Conservation (phyloP, 2,329 filamentous ascomycete species). For the Calonectria henricotiae region DNA sequence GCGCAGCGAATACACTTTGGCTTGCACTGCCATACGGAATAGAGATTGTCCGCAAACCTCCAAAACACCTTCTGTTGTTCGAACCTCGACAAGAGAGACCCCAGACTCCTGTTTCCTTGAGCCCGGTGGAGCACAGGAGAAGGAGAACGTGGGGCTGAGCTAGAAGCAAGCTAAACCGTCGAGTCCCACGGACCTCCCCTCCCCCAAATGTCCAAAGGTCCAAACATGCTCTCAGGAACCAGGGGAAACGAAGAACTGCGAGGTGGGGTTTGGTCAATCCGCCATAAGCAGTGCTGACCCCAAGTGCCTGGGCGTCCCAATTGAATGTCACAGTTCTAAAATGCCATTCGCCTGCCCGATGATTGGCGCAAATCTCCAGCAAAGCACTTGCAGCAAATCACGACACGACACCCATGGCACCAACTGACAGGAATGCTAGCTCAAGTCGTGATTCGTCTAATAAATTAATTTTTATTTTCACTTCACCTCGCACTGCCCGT, state of each 20-base stretch:
- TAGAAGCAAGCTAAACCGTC: slow-evolving; percentile 15
- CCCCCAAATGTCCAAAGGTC: background rate
- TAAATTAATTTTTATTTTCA: slow-evolving; percentile 8
- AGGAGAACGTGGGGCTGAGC: slow-evolving; percentile 14
- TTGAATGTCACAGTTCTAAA: no score
- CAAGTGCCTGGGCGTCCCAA: background rate
- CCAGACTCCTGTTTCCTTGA: slow-evolving; percentile 2
- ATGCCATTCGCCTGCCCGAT: background rate
- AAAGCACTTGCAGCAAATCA: slow-evolving; percentile 16
- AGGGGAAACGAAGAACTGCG: background rate
- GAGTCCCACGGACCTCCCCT: background rate
- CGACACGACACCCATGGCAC: slow-evolving; percentile 5
- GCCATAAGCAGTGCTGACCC: slow-evolving; percentile 8
- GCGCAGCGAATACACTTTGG: background rate
- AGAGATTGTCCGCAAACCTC: slow-evolving; percentile 20
- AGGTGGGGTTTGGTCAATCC: background rate
- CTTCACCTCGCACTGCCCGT: background rate
- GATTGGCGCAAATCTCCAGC: background rate
- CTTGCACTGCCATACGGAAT: slow-evolving; percentile 23
- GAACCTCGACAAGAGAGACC: background rate
- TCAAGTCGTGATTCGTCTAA: background rate
- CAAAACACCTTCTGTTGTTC: slow-evolving; percentile 3
- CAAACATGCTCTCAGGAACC: slow-evolving; percentile 16
- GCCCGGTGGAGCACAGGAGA: background rate
- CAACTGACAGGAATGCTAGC: slow-evolving; percentile 17